Conservation (phyloP, 2,329 filamentous ascomycete genomes). For the Fusarium nanum region DNA sequence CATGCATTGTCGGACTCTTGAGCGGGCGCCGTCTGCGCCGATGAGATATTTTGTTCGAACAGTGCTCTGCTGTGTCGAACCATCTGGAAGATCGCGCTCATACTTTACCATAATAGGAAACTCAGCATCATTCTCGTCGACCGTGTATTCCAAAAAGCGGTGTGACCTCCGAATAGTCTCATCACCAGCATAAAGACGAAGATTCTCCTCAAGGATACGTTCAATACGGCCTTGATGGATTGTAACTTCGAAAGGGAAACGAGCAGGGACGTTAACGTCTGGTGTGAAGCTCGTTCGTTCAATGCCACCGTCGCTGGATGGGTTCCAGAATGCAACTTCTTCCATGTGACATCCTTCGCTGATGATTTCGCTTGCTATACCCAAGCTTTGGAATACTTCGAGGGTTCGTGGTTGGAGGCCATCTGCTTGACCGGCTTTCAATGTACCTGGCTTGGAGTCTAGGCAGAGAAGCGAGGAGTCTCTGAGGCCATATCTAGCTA, state of each 20-base stretch:
- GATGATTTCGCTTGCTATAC: conserved; percentile 18
- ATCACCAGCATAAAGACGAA: not conserved
- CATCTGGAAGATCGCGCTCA: not conserved
- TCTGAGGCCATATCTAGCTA: conserved; percentile 12
- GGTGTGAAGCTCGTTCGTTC: conserved; percentile 15
- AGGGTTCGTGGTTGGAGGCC: conserved; percentile 21
- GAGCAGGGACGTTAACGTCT: conserved; percentile 15
- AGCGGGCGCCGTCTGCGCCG: conserved; percentile 15
- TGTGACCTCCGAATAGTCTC: conserved; percentile 2
- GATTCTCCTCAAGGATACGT: conserved; percentile 18
- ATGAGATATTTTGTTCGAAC: conserved; percentile 19
- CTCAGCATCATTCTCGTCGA: not conserved
- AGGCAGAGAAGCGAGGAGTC: conserved; percentile 7
- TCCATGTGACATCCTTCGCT: conserved; percentile 27
- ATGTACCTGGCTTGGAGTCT: conserved; percentile 9
- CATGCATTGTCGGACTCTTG: conserved; percentile 18
- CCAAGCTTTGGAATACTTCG: conserved; percentile 16
- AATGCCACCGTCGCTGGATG: not conserved
- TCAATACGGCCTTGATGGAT: conserved; percentile 25
- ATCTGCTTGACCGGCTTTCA: conserved; percentile 23
- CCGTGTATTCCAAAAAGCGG: conserved; percentile 13
- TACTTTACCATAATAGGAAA: conserved; percentile 9
- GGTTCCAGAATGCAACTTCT: conserved; percentile 26
- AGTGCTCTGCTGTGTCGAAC: not conserved
- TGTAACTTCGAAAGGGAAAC: conserved; percentile 10